These are phyloP conservation scores for Gymnopus androsaceus DNA, from an alignment of 1,284 basidiomycete species.

Conservation along the genomic window DNA sequence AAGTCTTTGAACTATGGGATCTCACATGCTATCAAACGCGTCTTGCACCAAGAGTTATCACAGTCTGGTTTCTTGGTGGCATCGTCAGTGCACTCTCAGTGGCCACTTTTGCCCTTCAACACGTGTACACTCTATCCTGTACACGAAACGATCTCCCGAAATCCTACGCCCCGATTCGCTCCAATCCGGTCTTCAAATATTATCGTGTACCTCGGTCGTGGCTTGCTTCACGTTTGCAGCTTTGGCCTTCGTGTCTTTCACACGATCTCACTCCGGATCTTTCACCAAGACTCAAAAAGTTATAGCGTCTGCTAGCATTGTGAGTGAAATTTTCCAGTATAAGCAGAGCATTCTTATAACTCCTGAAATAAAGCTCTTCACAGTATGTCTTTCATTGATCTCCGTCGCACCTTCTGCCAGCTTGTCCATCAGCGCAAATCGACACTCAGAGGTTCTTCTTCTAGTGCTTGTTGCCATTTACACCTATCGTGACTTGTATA, in stretches of 20 bases:
- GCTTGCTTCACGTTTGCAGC: slow-evolving; percentile 1
- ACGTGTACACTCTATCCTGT: neutral
- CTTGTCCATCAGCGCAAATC: neutral
- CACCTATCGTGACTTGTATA: slow-evolving; percentile 66
- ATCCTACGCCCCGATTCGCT: neutral
- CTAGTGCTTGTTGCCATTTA: slow-evolving; percentile 44
- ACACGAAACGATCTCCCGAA: neutral
- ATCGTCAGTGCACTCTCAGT: neutral
- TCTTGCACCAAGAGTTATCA: neutral
- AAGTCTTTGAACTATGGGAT: neutral
- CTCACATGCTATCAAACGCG: neutral
- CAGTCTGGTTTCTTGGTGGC: slow-evolving; percentile 1
- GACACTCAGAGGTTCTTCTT: slow-evolving; percentile 39
- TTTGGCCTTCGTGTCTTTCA: neutral
- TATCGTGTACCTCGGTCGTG: slow-evolving; percentile 4
- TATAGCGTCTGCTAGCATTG: neutral
- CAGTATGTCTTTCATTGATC: neutral
- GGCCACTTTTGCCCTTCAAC: neutral
- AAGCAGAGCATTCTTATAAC: neutral
- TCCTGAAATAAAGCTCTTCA: neutral
- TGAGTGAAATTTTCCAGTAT: neutral
- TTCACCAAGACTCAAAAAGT: neutral
- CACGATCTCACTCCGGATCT: neutral
- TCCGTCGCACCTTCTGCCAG: neutral
- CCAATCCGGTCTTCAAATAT: neutral